Evolutionary conservation across 2,329 filamentous ascomycete genomes (phyloP), one percentile per base, ranked within the genome.

Genomic region (Macroventuria anomochaeta): DNA sequence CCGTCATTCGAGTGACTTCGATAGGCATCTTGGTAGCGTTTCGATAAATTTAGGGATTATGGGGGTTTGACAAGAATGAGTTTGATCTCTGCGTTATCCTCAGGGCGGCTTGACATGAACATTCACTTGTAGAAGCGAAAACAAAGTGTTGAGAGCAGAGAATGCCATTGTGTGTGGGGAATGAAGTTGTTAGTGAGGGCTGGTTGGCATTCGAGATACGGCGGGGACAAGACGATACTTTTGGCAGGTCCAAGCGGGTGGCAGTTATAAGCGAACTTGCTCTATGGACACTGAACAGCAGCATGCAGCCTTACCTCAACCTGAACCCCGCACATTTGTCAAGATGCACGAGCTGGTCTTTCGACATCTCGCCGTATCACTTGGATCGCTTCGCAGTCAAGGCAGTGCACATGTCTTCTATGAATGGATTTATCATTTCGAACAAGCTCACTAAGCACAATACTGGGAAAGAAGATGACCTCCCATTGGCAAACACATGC

Each of bases 1-100:
- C 78, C 1, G 78, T 79, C 63, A 89, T 80, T 7, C 76, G 79
- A 4, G 79, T 75, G 52, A 89, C 81, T 57, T 82, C 70, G 67
- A 88, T 81, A n/a, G 70, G 36, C 74, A 77, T 76, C 1, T 51
- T 71, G 58, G 15, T 13, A 26, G 6, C 1, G 4, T 28, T 17
- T 42, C 10, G 13, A 7, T 20, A 11, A 23, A 15, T 15, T 28
- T 13, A 21, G 41, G 6, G n/a, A 12, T 25, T 28, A 21, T 26
- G 2, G 13, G 8, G 12, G 5, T 23, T 23, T 29, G 28, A 12
- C 28, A 3, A n/a, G n/a, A n/a, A n/a, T n/a, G n/a, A n/a, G n/a
- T n/a, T n/a, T n/a, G n/a, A n/a, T n/a, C n/a, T n/a, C n/a, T n/a
- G n/a, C n/a, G n/a, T 4, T 7, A 33, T 11, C 8, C 10, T 26